Percentiles rank a stretch among this genome's conserved stretches.
Conservation (phyloP, 169 alveolate species). For the Eimeria maxima region DNA sequence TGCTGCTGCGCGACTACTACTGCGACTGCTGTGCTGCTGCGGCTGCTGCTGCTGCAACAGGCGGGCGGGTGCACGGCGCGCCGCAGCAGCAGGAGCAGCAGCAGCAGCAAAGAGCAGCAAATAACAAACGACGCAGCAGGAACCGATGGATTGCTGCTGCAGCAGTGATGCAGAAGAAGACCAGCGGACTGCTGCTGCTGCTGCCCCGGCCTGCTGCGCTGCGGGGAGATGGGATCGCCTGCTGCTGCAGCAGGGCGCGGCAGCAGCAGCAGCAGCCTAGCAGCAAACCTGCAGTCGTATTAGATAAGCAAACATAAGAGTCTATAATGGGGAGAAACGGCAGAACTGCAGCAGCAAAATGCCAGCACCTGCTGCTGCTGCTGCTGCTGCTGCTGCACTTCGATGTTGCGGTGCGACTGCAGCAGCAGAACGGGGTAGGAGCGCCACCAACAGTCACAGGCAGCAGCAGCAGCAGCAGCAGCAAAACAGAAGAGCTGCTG, state of each 20-base stretch:
- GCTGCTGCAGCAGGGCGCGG: constrained; percentile 10
- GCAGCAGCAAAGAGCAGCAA: constrained; percentile 43
- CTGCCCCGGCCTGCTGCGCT: constrained; percentile 59
- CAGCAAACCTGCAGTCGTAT: constrained; percentile 1
- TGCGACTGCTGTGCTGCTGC: constrained; percentile 29
- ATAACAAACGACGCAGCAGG: constrained; percentile 12
- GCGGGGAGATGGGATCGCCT: constrained; percentile 71
- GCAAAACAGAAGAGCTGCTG: background rate
- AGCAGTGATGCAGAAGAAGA: constrained; percentile 49
- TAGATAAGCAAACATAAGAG: background rate
- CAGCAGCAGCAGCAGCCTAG: too few relatives aligned
- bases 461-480: background rate
- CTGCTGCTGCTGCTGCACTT: constrained; percentile 67
- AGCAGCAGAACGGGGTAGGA: constrained; percentile 63
- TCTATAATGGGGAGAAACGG: constrained; percentile 7
- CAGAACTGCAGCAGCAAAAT: constrained; percentile 48
- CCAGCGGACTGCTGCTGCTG: constrained; percentile 75
- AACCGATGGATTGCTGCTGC: constrained; percentile 2
- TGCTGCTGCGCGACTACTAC: background rate
- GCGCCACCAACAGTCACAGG: constrained; percentile 7
- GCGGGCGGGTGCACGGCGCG: constrained; percentile 64
- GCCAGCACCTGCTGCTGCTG: constrained; percentile 66
- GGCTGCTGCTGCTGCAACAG: constrained; percentile 44
- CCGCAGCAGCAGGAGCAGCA: constrained; percentile 50
- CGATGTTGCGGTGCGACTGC: constrained; percentile 72